Base-by-base conservation (phyloP, 1,139 yeast species). In the Petasospora fabianii region DNA sequence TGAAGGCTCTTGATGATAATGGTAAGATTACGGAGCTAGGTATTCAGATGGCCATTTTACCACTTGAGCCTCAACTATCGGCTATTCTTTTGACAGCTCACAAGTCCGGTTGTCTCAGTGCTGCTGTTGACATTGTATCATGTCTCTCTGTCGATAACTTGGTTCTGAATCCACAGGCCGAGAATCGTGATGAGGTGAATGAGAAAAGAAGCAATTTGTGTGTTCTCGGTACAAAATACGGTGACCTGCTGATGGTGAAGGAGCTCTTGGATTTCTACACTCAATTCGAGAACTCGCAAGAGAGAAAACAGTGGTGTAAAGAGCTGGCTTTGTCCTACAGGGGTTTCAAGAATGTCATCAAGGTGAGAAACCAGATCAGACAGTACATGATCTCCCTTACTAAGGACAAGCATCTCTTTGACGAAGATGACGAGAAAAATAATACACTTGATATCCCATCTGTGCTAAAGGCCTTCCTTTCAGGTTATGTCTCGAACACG, bases 81-180 rank as follows among this genome's bases (percentile, higher is more conserved):
- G 88, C 87, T 0, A 97, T 88, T 10, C 69, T 90, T 39, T 68
- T 90, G 35, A 72, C 75, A 27, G 96, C 96, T 0, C 65, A 72
- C 44, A 78, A 76, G 35, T 59, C 59, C 34, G 77, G 76, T 0
- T 80, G 80, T 19, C 62, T 87, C 16, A 63, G 67, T 2, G 75
- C 82, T 2, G 95, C 86, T 2, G 72, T 92, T 28, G 97, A 92
- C 58, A 86, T 94, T 36, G 94, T 85, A 1, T 80, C 97, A 0
- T 90, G 97, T 62, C 70, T 94, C 27, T 87, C 96, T 5, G 97
- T 92, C 5, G 97, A 92, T 50, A 92, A 90, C 55, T 68, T 94
- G 53, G 64, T 94, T 22, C 57, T 85, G 50, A 87, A 84, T 47
- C 95, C 96, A 6, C 73, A 79, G 36, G 82, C 86, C 3, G 96